phyloP scores from a whole-genome alignment of 2,329 filamentous ascomycete genomes.

The Pseudohalonectria lignicola region DNA sequence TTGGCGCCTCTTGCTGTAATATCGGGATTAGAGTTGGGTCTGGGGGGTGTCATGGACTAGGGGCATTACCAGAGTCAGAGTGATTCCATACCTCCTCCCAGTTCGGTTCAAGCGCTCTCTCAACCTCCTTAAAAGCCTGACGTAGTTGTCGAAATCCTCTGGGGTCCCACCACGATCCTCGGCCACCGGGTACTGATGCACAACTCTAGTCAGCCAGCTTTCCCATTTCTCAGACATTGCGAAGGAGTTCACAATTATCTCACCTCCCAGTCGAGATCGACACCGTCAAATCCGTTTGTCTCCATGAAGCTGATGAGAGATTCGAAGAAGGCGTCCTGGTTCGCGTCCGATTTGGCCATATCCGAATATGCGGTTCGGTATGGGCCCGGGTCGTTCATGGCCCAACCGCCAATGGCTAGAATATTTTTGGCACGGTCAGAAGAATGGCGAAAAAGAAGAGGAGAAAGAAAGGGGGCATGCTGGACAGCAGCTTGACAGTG shows the following conservation, averaged over 20 bases:
- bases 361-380: constrained; percentile 15
- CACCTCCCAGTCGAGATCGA: constrained; percentile 8
- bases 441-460: no score
- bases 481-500: no score
- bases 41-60: no score
- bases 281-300: constrained; percentile 6
- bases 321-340: constrained; percentile 10
- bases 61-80: no score
- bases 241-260: neutral
- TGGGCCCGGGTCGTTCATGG: constrained; percentile 23
- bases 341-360: constrained; percentile 8
- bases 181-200: constrained; percentile 6
- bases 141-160: constrained; percentile 1
- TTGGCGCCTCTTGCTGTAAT: no score
- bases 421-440: no score
- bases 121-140: no score
- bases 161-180: neutral
- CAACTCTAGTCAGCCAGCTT: neutral
- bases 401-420: constrained; percentile 31
- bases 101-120: no score
- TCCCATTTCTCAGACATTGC: neutral
- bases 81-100: no score
- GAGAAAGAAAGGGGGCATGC: no score
- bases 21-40: no score
- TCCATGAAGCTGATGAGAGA: constrained; percentile 7